Evolutionary conservation across 176 grass and related monocot species (phyloP).

Genomic region (Otatea glauca): DNA sequence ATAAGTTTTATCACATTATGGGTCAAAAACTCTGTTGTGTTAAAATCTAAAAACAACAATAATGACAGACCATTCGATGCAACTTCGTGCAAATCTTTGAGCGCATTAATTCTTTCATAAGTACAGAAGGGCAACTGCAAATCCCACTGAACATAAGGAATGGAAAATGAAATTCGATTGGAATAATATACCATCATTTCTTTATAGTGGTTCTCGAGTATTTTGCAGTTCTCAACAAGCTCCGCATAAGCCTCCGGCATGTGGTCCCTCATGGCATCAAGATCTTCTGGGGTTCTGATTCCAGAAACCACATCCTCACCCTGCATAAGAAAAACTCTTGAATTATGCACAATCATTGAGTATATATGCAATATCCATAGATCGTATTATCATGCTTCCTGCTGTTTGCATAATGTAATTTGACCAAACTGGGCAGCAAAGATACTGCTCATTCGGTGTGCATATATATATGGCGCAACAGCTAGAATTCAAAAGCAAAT

Average conservation of each 20-base stretch:
- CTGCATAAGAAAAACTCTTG: conserved; percentile 40
- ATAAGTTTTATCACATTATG: neutral
- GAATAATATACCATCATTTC: conserved; percentile 84
- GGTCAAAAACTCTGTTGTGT: neutral
- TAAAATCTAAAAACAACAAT: conserved; percentile 31
- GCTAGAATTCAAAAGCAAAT: conserved; percentile 11
- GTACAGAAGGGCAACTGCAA: conserved; percentile 2
- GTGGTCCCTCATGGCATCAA: conserved; percentile 74
- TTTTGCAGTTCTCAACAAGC: conserved; percentile 90
- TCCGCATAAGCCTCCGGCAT: conserved; percentile 82
- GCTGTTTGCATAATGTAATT: neutral
- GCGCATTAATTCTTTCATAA: conserved; percentile 7
- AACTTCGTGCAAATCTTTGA: conserved; percentile 29
- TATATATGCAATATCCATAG: neutral
- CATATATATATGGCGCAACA: neutral
- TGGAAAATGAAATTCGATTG: conserved; percentile 20
- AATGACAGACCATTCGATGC: neutral
- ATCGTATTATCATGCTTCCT: neutral
- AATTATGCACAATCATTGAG: neutral
- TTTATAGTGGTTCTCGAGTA: conserved; percentile 92
- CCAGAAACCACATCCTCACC: conserved; percentile 99
- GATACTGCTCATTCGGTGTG: neutral
- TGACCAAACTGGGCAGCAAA: neutral
- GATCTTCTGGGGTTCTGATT: conserved; percentile 88
- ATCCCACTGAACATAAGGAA: neutral